Percentiles rank a stretch among this genome's conserved stretches.
Conservation (phyloP, 108 stramenopile species). For the Nitzschia sp. region DNA sequence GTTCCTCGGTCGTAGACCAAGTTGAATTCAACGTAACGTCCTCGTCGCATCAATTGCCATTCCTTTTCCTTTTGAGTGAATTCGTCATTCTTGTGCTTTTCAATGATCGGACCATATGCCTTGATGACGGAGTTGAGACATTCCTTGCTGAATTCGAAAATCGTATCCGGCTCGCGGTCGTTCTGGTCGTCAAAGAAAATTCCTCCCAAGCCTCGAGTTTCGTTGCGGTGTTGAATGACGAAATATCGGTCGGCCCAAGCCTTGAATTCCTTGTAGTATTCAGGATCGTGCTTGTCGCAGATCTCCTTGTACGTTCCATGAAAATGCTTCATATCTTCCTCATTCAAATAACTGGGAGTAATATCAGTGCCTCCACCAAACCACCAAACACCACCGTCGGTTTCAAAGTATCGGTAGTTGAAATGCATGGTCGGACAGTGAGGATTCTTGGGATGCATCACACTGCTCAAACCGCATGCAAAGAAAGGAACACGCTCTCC, state of each 20-base stretch:
- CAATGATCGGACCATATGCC: slow-evolving; percentile 93
- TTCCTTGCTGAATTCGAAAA: slow-evolving; percentile 89
- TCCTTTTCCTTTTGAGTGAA: slow-evolving; percentile 93
- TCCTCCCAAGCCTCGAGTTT: slow-evolving; percentile 96
- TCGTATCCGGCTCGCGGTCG: slow-evolving; percentile 86
- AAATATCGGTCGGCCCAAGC: slow-evolving; percentile 99
- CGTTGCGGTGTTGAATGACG: slow-evolving; percentile 91
- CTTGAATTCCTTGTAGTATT: slow-evolving; percentile 97
- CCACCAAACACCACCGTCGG: slow-evolving; percentile 99
- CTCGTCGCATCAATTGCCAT: slow-evolving; percentile 96
- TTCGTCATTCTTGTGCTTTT: slow-evolving; percentile 86
- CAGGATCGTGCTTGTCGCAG: slow-evolving; percentile 98
- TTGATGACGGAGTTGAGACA: slow-evolving; percentile 85
- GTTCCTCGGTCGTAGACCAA: slow-evolving; percentile 99
- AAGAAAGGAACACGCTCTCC: slow-evolving; percentile 96
- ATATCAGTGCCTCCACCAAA: slow-evolving; percentile 99
- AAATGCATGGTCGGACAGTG: slow-evolving; percentile 98
- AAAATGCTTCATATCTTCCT: slow-evolving; percentile 97
- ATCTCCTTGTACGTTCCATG: slow-evolving; percentile 98
- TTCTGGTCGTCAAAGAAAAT: slow-evolving; percentile 99
- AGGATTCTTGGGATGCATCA: slow-evolving; percentile 99
- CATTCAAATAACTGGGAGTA: slow-evolving; percentile 95
- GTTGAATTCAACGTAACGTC: slow-evolving; percentile 99
- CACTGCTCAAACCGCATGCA: slow-evolving; percentile 94
- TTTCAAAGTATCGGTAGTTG: slow-evolving; percentile 99